These are phyloP conservation scores for Friedmanniomyces simplex DNA, from an alignment of 495 filamentous ascomycete species.

Conservation along the genomic window DNA sequence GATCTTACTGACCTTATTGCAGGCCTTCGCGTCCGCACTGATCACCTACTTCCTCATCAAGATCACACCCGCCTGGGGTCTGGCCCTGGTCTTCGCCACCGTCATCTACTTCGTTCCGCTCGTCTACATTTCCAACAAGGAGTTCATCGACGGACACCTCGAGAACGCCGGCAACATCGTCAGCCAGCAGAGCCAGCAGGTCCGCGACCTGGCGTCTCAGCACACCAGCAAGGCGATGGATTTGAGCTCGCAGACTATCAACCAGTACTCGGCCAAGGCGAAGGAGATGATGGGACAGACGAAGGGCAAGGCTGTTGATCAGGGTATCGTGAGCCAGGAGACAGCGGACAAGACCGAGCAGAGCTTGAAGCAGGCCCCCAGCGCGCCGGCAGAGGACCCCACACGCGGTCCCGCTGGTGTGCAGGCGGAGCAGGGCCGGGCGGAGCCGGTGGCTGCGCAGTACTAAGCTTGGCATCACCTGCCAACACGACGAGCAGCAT, in stretches of 20 bases:
- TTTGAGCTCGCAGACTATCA: slow-evolving; percentile 67
- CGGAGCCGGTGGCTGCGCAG: slow-evolving; percentile 2
- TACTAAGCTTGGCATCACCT: neutral
- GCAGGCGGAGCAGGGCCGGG: slow-evolving; percentile 1
- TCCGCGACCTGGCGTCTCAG: slow-evolving; percentile 68
- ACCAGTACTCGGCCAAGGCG: slow-evolving; percentile 77
- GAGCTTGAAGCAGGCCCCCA: neutral
- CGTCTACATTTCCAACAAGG: slow-evolving; percentile 85
- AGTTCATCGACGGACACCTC: slow-evolving; percentile 82
- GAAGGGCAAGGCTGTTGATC: slow-evolving; percentile 17
- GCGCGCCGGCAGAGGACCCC: neutral
- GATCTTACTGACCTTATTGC: slow-evolving; percentile 11
- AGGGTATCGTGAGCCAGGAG: slow-evolving; percentile 14
- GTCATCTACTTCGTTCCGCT: slow-evolving; percentile 77
- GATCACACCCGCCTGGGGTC: slow-evolving; percentile 85
- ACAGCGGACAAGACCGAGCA: slow-evolving; percentile 5
- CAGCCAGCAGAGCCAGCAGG: slow-evolving; percentile 69
- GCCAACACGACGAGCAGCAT: too few relatives aligned
- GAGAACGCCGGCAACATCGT: slow-evolving; percentile 58
- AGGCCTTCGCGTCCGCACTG: slow-evolving; percentile 74
- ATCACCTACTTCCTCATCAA: slow-evolving; percentile 89
- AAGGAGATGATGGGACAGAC: slow-evolving; percentile 52
- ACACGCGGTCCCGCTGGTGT: neutral
- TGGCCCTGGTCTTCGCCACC: slow-evolving; percentile 66
- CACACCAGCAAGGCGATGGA: slow-evolving; percentile 68